Percentiles rank a stretch among this genome's conserved stretches.
Evolutionary conservation across 352 stramenopile genomes (phyloP).

Genomic region (Albugo laibachii): DNA sequence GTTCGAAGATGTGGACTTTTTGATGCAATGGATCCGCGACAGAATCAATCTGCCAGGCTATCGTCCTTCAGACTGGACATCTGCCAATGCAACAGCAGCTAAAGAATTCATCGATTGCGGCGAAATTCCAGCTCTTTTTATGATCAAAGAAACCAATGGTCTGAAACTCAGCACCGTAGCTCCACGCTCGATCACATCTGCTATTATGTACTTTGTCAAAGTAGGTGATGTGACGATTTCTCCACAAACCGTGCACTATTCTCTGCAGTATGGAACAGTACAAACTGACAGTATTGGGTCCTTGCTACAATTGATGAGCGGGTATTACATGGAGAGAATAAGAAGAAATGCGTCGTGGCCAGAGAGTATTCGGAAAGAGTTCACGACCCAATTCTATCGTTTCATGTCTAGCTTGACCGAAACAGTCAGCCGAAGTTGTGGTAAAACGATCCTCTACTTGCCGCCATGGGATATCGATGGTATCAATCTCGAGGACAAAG

Average conservation of each 20-base stretch:
- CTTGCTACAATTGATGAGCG: constrained; percentile 70
- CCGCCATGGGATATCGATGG: constrained; percentile 63
- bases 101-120: constrained; percentile 68
- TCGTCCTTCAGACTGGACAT: constrained; percentile 44
- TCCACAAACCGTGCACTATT: constrained; percentile 27
- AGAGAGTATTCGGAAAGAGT: constrained; percentile 87
- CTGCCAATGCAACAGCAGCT: constrained; percentile 50
- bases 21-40: constrained; percentile 74
- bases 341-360: constrained; percentile 74
- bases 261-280: constrained; percentile 60
- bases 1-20: constrained; percentile 68
- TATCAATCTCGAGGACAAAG: constrained; percentile 84
- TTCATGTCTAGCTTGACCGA: constrained; percentile 93
- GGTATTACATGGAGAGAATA: constrained; percentile 61
- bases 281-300: constrained; percentile 58
- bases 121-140: constrained; percentile 46
- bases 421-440: constrained; percentile 74
- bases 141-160: constrained; percentile 20
- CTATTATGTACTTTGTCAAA: constrained; percentile 80
- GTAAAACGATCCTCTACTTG: constrained; percentile 89
- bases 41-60: constrained; percentile 54
- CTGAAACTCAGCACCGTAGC: constrained; percentile 35
- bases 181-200: constrained; percentile 14
- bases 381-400: constrained; percentile 85
- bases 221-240: constrained; percentile 52